phyloP scores from a whole-genome alignment of 345 rosid species.

The Boechera stricta region DNA sequence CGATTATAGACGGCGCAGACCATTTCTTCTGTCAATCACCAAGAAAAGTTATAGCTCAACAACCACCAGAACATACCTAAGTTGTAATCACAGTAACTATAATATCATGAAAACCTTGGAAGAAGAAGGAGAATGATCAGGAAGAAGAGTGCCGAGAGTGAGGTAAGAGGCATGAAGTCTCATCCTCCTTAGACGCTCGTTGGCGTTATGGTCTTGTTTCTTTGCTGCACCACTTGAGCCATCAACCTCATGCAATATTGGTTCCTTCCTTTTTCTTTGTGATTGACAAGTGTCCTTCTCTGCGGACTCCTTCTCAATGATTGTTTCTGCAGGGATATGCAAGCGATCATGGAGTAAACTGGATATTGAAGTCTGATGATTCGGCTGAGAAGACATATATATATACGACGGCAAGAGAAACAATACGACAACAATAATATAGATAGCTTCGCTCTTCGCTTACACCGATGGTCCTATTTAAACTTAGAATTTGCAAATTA shows the following conservation, averaged over 20 bases:
- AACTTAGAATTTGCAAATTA: neutral
- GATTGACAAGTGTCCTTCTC: conserved; percentile 30
- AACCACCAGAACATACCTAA: neutral
- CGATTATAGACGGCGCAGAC: conserved; percentile 45
- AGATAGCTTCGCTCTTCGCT: neutral
- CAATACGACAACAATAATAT: neutral
- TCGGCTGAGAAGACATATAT: conserved; percentile 29
- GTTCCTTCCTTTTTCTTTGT: conserved; percentile 32
- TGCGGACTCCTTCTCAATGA: neutral
- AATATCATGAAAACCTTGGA: conserved; percentile 34
- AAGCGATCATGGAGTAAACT: conserved; percentile 37
- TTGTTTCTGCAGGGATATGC: conserved; percentile 43
- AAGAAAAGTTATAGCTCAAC: neutral
- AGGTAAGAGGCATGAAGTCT: conserved; percentile 47
- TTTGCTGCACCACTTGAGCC: conserved; percentile 38
- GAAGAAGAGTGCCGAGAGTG: conserved; percentile 48
- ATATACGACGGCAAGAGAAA: conserved; percentile 20
- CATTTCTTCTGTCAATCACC: conserved; percentile 41
- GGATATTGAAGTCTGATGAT: conserved; percentile 32
- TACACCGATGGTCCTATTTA: neutral
- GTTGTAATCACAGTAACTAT: neutral
- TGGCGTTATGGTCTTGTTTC: conserved; percentile 46
- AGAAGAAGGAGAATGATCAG: conserved; percentile 43
- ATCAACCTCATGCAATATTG: conserved; percentile 18
- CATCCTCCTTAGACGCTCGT: conserved; percentile 45